Evolutionary conservation across 352 stramenopile species (phyloP), one percentile per base, ranked within the genome.

Genomic region (Pythium plurisporium): DNA sequence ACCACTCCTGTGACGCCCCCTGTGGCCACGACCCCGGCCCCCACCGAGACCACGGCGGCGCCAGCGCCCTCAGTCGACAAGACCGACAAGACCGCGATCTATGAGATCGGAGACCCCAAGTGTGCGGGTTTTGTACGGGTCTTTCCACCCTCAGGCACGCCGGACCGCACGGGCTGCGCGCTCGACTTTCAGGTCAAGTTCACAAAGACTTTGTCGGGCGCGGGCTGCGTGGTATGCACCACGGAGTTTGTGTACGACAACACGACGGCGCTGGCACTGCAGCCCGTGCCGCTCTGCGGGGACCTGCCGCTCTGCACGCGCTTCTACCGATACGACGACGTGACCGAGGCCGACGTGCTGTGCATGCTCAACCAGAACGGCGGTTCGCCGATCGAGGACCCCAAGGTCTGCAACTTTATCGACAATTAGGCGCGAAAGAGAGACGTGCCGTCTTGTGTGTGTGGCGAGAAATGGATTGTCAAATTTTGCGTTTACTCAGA

Each of bases 231-330:
- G 17, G 37, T 43, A 31, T 59, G 49, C 58, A 20, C 33, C 20
- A 25, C 41, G 20, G 11, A 40, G 31, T 53, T 59, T 36, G 57
- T 59, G 29, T 65, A 53, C 50, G 59, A 62, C 51, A 59, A 55
- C 23, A 60, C 49, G 30, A 44, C 38, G 6, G 33, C 51, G 20
- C 43, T 62, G 22, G 25, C 54, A 12, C 36, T 23, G 8, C 44
- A 51, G 37, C 27, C 48, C 5, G 52, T 58, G 10, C 48, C 59
- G 17, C 53, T 66, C 45, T 72, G 65, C 51, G 60, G 49, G 20
- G 52, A 31, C 59, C 50, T 61, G 55, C 64, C 64, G 17, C 50
- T 72, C 15, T 72, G 64, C 55, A 59, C 53, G 14, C 50, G 51
- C 42, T 64, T 71, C 38, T 26, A 36, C 36, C 20, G 37, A 34